A percentile compares a stretch with the other conserved stretches of the same genome.
Evolutionary conservation across 352 stramenopile species (phyloP).

Genomic region (Pythium rhizo-oryzae): DNA sequence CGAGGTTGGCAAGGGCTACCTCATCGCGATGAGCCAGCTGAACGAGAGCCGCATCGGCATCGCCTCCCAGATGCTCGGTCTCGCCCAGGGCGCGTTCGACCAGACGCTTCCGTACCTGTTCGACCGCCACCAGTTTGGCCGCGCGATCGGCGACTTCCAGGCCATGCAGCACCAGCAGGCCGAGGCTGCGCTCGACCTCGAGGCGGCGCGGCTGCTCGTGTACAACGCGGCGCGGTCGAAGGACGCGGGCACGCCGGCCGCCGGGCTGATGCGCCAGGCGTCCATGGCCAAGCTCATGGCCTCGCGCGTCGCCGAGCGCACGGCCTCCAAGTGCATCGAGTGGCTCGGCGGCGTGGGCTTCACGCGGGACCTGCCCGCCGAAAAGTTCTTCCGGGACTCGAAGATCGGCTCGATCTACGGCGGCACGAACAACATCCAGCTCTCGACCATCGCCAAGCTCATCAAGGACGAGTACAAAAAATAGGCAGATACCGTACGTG

Average conservation of each 20-base stretch:
- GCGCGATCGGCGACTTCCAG: slow-evolving; percentile 94
- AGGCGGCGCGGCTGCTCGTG: slow-evolving; percentile 92
- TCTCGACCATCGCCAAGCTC: slow-evolving; percentile 94
- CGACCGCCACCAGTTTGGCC: slow-evolving; percentile 96
- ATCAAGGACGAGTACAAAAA: slow-evolving; percentile 90
- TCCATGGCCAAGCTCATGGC: slow-evolving; percentile 97
- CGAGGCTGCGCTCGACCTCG: slow-evolving; percentile 94
- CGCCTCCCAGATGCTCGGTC: slow-evolving; percentile 96
- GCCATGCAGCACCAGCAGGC: slow-evolving; percentile 98
- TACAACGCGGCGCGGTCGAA: slow-evolving; percentile 97
- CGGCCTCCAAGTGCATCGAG: slow-evolving; percentile 96
- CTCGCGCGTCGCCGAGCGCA: slow-evolving; percentile 95
- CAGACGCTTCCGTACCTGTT: slow-evolving; percentile 96
- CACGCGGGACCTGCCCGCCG: slow-evolving; percentile 92
- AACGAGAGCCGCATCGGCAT: slow-evolving; percentile 97
- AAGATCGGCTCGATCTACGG: slow-evolving; percentile 99
- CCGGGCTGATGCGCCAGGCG: slow-evolving; percentile 95
- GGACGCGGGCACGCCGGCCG: slow-evolving; percentile 83
- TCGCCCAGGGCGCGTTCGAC: slow-evolving; percentile 97
- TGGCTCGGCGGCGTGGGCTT: slow-evolving; percentile 96
- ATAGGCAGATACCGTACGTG: slow-evolving; percentile 26
- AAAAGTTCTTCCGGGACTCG: slow-evolving; percentile 98
- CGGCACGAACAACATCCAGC: slow-evolving; percentile 97
- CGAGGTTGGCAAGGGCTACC: slow-evolving; percentile 94
- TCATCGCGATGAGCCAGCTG: slow-evolving; percentile 98